Base-by-base conservation (phyloP, 2,329 filamentous ascomycete species). In the Fusarium poae region DNA sequence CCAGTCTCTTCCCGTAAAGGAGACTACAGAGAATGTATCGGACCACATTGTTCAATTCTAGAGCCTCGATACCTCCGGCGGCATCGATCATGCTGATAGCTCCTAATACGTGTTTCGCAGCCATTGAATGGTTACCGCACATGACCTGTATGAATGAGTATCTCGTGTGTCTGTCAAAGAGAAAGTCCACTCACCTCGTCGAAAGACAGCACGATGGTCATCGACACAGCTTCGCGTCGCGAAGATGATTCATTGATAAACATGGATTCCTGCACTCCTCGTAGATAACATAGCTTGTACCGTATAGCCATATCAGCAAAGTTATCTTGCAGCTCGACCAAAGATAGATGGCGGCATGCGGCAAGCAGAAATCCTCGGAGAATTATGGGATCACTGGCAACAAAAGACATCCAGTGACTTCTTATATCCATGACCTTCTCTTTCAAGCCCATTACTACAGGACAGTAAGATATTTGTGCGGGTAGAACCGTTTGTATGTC, bases 91-190 rank as follows among this genome's bases (percentile, higher is more conserved):
- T 63, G 9, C 44, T 57, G 18, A 63, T 20, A 13, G 60, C 60
- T 3, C 58, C 60, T 1, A 63, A 3, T 10, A 63, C 21, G 6
- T 63, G 60, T 18, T 63, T 63, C 20, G 60, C 57, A 21, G 60
- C 60, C 25, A 63, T 6, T 4, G 23, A 9, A 23, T 63, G 43
- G 23, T 63, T 25, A 6, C 60, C 58, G 3, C 57, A 63, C 15
- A 49, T 40, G 10, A 58, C 43, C 59, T 64, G 3, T 3, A 25
- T 10, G 4, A 1, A 21, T 64, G 16, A 64, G 18, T 25, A 6
- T 15, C 9, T 6, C 5, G 7, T 10, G 3, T 15, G 3, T 23
- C 1, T 35, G 2, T 11, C 5, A 3, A 5, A 4, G 16, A 9
- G 10, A 18, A 7, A 3, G 3, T 13, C 0, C 9, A 35, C 60